Base-by-base conservation (phyloP, 2,329 filamentous ascomycete species). In the Diplodia intermedia region DNA sequence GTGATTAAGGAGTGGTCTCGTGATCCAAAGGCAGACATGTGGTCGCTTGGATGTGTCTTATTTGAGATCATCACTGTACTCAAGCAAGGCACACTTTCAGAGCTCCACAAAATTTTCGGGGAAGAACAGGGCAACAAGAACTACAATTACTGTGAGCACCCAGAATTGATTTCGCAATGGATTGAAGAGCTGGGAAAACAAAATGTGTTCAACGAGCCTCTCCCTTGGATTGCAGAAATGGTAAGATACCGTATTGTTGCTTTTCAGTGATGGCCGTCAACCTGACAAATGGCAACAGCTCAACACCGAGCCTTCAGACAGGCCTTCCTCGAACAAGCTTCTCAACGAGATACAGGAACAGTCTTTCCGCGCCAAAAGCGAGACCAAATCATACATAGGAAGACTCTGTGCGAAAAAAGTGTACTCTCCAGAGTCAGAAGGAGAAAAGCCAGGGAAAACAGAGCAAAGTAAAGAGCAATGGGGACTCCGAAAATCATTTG, bases 31-130 rank as follows among this genome's bases (percentile, higher is more conserved):
- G 36, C 12, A 0, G 57, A 62, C 6, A 20, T 62, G 7, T 62
- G 57, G 40, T 62, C 57, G 0, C 57, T 62, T 7, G 57, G 57
- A 31, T 62, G 43, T 15, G 43, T 50, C 0, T 62, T 62, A 6
- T 1, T 62, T 7, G 57, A 62, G n/a, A 50, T 62, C 18, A 14
- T 23, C 12, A 62, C 57, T 0, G 15, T 29, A 1, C 23, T 62
- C n/a, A 62, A 50, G 15, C 5, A 15, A 6, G 2, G 7, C 1
- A 36, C 26, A 1, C 1, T 55, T n/a, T 15, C 4, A 18, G 29
- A 36, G 8, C 23, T 55, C 15, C 23, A 18, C 29, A 4, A n/a
- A 3, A 33, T 54, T 11, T 33, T 31, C 0, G 23, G 26, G 3
- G 3, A 7, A 1, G n/a, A 11, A 3, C 52, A 29, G 18, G 0